Evolutionary conservation across 208 protist genomes (phyloP).

Genomic region (Crithidia thermophila): DNA sequence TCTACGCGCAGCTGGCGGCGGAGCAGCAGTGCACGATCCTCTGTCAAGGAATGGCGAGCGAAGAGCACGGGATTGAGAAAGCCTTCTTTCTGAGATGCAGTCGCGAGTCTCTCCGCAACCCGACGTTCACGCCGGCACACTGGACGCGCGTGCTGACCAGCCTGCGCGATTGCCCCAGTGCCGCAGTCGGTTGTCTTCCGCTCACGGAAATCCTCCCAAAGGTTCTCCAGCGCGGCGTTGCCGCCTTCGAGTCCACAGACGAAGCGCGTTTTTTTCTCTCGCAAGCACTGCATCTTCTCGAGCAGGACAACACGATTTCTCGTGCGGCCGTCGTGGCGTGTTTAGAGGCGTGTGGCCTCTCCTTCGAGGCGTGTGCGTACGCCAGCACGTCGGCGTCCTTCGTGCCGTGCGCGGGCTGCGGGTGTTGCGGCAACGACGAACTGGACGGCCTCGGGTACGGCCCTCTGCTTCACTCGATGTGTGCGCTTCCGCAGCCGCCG

Average conservation of each 20-base stretch:
- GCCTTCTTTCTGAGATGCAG: background rate
- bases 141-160: slow-evolving; percentile 9
- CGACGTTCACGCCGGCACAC: slow-evolving; percentile 6
- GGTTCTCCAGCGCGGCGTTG: background rate
- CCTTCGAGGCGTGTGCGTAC: slow-evolving; percentile 31
- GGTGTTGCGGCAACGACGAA: background rate
- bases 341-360: slow-evolving; percentile 16
- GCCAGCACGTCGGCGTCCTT: slow-evolving; percentile 12
- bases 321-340: background rate
- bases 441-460: slow-evolving; percentile 14
- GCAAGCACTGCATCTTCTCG: slow-evolving; percentile 8
- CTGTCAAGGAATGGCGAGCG: background rate
- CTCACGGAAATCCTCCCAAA: background rate
- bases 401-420: background rate
- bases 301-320: background rate
- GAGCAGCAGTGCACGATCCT: slow-evolving; percentile 28
- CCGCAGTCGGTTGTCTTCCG: too few species aligned
- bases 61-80: background rate
- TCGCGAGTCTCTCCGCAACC: background rate
- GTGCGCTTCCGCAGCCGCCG: slow-evolving; percentile 21
- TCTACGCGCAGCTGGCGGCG: slow-evolving; percentile 21
- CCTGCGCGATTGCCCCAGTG: background rate
- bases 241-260: slow-evolving; percentile 6
- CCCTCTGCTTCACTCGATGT: slow-evolving; percentile 14
- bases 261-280: slow-evolving; percentile 15